These are phyloP conservation scores for Hymenoscyphus fraxineus DNA, from an alignment of 2,329 filamentous ascomycete species.

Conservation along the genomic window DNA sequence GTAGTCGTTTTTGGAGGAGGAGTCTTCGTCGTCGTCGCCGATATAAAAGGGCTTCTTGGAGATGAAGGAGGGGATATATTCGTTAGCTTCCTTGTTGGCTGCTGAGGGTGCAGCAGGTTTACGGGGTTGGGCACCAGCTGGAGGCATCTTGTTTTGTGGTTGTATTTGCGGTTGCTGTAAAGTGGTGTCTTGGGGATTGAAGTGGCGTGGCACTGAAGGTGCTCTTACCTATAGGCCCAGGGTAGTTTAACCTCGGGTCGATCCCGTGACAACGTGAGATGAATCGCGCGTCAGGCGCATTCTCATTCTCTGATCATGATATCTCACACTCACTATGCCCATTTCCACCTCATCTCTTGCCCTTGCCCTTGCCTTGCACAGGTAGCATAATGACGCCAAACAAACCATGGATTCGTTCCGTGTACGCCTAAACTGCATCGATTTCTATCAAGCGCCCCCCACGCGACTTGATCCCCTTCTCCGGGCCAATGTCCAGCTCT, in stretches of 20 bases:
- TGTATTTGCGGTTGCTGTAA: background rate
- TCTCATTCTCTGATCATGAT: background rate
- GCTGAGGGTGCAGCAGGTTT: constrained; percentile 37
- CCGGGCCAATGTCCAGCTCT: constrained; percentile 58
- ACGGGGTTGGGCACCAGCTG: constrained; percentile 33
- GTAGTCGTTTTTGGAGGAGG: constrained; percentile 64
- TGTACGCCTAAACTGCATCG: constrained; percentile 90
- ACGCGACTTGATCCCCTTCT: constrained; percentile 78
- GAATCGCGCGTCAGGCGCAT: constrained; percentile 1
- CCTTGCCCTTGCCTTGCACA: background rate
- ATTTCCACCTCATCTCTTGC: background rate
- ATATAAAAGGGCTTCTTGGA: constrained; percentile 97
- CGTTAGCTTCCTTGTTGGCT: constrained; percentile 82
- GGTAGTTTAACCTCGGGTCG: background rate
- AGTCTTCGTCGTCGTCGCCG: constrained; percentile 63
- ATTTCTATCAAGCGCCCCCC: constrained; percentile 82
- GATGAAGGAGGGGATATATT: constrained; percentile 98
- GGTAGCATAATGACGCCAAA: background rate
- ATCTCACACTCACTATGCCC: background rate
- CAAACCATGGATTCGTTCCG: constrained; percentile 71
- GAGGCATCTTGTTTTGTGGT: constrained; percentile 37
- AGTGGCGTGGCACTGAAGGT: background rate
- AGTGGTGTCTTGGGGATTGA: background rate
- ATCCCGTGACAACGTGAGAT: constrained; percentile 16
- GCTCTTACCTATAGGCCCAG: background rate